A percentile compares a stretch with the other conserved stretches of the same genome.
Evolutionary conservation across 805 yeast genomes (phyloP).

Genomic region (Nakazawaea wyomingensis): DNA sequence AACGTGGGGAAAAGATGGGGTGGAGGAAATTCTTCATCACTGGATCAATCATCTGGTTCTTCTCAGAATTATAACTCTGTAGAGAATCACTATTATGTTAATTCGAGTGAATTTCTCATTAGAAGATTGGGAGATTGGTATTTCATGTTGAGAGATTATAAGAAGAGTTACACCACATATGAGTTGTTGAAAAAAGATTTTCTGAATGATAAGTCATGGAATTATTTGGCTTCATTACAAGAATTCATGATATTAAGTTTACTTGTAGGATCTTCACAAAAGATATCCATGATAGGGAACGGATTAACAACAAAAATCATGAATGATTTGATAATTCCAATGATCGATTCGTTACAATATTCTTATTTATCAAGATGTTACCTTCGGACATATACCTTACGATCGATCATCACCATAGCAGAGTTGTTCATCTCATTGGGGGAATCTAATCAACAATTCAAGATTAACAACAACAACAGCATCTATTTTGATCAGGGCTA

Average conservation of each 20-base stretch:
- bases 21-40: slow-evolving; percentile 16
- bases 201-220: slow-evolving; percentile 73
- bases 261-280: slow-evolving; percentile 51
- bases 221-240: slow-evolving; percentile 74
- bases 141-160: slow-evolving; percentile 84
- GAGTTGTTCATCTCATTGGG: slow-evolving; percentile 55
- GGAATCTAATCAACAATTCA: slow-evolving; percentile 36
- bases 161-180: slow-evolving; percentile 76
- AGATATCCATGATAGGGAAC: slow-evolving; percentile 30
- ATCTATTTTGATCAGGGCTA: slow-evolving; percentile 42
- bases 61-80: slow-evolving; percentile 38
- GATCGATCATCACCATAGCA: slow-evolving; percentile 60
- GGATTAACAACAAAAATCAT: slow-evolving; percentile 40
- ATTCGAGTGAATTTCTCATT: slow-evolving; percentile 65
- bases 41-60: slow-evolving; percentile 7
- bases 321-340: slow-evolving; percentile 50
- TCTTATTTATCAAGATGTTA: slow-evolving; percentile 70
- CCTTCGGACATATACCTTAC: slow-evolving; percentile 62
- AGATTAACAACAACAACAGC: slow-evolving; percentile 35
- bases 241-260: slow-evolving; percentile 80
- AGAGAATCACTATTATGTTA: slow-evolving; percentile 55
- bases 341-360: slow-evolving; percentile 68
- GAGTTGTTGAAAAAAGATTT: slow-evolving; percentile 79
- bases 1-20: slow-evolving; percentile 59
- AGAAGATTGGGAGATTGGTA: slow-evolving; percentile 91